Conservation (phyloP, 495 filamentous ascomycete genomes). For the Trichoderma asperelloides region DNA sequence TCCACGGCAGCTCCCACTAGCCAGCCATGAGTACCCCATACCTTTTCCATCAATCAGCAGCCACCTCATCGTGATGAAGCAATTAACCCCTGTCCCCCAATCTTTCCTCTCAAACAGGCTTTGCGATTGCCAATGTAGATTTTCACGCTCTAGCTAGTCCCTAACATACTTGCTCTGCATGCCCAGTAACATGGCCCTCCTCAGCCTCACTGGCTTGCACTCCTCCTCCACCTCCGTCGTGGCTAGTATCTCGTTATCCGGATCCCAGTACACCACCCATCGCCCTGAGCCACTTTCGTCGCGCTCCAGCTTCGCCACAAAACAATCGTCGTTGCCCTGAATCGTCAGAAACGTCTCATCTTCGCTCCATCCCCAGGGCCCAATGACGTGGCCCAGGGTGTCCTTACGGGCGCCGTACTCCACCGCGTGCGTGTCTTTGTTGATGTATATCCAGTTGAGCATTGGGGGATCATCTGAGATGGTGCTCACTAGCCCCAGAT, state of each 20-base stretch:
- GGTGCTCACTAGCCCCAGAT: conserved; percentile 48
- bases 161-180: conserved; percentile 34
- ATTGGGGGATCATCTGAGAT: conserved; percentile 50
- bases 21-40: too few species aligned
- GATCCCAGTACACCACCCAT: conserved; percentile 37
- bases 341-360: conserved; percentile 47
- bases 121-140: not conserved
- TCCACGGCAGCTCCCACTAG: not conserved
- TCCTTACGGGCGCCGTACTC: conserved; percentile 44
- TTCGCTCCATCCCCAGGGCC: conserved; percentile 49
- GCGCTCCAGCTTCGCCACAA: conserved; percentile 32
- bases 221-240: conserved; percentile 15
- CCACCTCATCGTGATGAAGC: conserved; percentile 1
- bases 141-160: conserved; percentile 11
- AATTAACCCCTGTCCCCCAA: not conserved
- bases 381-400: conserved; percentile 38
- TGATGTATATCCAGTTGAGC: conserved; percentile 58
- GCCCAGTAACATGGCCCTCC: conserved; percentile 24
- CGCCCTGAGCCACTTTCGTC: conserved; percentile 26
- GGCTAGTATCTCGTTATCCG: conserved; percentile 18
- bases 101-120: not conserved
- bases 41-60: not conserved
- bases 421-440: conserved; percentile 46
- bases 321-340: conserved; percentile 29
- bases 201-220: conserved; percentile 23